Percentiles rank a stretch among this genome's conserved stretches.
Conservation (phyloP, 441 rosid genomes). For the Gossypium armourianum region DNA sequence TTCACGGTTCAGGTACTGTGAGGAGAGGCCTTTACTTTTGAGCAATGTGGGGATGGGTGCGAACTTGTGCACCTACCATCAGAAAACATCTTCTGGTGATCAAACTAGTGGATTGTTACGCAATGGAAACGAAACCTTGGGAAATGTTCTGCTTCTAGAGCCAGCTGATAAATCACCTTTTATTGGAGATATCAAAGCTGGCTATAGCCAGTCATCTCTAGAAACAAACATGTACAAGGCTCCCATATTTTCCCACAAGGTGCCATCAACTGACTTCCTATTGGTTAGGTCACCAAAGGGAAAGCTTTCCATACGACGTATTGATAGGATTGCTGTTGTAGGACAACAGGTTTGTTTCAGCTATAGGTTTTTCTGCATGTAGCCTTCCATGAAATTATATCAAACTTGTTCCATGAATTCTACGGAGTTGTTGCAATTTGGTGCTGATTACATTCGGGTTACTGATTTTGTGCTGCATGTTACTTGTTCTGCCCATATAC, state of each 20-base stretch:
- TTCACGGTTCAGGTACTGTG: conserved; percentile 63
- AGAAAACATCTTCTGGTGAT: conserved; percentile 64
- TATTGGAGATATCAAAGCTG: conserved; percentile 81
- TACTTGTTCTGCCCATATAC: not conserved
- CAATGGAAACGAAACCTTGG: conserved; percentile 48
- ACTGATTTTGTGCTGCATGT: conserved; percentile 1
- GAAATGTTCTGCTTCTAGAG: conserved; percentile 62
- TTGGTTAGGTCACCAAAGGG: conserved; percentile 92
- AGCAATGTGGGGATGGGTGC: conserved; percentile 98
- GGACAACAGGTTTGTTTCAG: conserved; percentile 78
- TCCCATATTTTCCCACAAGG: conserved; percentile 75
- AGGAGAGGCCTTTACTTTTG: conserved; percentile 87
- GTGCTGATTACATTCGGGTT: not conserved
- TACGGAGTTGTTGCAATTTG: conserved; percentile 11
- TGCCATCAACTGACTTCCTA: conserved; percentile 73
- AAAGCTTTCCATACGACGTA: conserved; percentile 85
- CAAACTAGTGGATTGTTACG: conserved; percentile 52
- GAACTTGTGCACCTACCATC: conserved; percentile 82
- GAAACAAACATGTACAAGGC: conserved; percentile 94
- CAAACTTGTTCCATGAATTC: conserved; percentile 6
- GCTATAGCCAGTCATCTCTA: conserved; percentile 72
- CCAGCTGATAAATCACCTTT: conserved; percentile 90
- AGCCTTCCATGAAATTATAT: conserved; percentile 17
- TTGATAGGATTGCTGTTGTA: conserved; percentile 76
- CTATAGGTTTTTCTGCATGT: not conserved